Percentiles rank a stretch among this genome's conserved stretches.
Conservation (phyloP, 2,329 filamentous ascomycete genomes). For the Dactylellina cionopaga region DNA sequence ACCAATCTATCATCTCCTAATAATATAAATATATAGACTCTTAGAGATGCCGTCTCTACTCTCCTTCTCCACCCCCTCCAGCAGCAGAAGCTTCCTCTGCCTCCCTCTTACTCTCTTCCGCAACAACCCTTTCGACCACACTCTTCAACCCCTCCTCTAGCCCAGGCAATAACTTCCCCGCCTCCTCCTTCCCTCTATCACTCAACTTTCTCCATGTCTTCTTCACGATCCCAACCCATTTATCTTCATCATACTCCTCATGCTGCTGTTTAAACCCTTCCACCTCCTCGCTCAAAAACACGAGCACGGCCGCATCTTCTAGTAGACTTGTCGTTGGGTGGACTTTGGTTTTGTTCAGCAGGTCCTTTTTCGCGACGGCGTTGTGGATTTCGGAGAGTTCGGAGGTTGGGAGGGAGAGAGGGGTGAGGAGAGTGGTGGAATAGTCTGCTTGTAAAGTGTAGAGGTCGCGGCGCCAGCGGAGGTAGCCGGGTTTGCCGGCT, state of each 20-base stretch:
- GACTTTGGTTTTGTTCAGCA: conserved; percentile 34
- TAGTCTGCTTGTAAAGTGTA: conserved; percentile 41
- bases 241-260: conserved; percentile 41
- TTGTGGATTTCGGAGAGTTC: conserved; percentile 25
- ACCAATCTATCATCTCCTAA: background rate
- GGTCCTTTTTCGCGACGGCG: conserved; percentile 29
- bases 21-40: background rate
- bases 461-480: conserved; percentile 45
- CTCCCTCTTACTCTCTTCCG: conserved; percentile 18
- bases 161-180: conserved; percentile 24
- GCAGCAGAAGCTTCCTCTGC: background rate
- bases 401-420: conserved; percentile 9
- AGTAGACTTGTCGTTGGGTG: conserved; percentile 28
- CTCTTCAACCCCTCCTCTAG: conserved; percentile 32
- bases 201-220: conserved; percentile 47
- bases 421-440: conserved; percentile 32
- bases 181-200: conserved; percentile 27
- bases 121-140: conserved; percentile 23
- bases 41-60: background rate
- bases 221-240: conserved; percentile 40
- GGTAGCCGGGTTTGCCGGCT: conserved; percentile 35
- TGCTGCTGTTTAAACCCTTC: conserved; percentile 37
- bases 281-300: conserved; percentile 37
- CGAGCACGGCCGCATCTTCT: conserved; percentile 36
- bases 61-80: background rate